Evolutionary conservation across 139 green algal species (phyloP).

Genomic region (Asterochloris erici): DNA sequence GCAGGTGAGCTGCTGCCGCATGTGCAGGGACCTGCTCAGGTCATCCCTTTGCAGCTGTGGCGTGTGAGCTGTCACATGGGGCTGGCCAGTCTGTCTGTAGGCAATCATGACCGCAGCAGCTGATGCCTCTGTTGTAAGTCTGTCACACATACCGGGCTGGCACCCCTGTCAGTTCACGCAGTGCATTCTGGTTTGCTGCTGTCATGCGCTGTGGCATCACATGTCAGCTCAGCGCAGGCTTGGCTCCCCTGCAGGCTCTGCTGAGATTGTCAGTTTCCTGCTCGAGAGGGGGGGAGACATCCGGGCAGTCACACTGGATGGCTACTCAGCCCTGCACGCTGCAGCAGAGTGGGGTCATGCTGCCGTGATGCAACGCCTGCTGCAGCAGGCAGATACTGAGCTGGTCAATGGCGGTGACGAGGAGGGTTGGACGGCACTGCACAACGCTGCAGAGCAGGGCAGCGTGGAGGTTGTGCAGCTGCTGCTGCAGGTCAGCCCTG

Average conservation of each 20-base stretch:
- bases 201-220: no score
- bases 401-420: constrained; percentile 19
- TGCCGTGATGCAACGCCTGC: constrained; percentile 35
- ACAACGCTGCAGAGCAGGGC: constrained; percentile 25
- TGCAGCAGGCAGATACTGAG: constrained; percentile 41
- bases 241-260: no score
- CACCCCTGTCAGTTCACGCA: no score
- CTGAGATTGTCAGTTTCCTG: constrained; percentile 4
- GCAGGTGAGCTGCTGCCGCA: constrained; percentile 1
- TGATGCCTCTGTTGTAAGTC: no score
- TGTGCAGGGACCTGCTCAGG: background rate
- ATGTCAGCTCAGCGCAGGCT: no score
- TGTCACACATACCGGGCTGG: no score
- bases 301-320: no score
- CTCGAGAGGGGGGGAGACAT: constrained; percentile 6
- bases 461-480: constrained; percentile 18
- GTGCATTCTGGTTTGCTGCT: no score
- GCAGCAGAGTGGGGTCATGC: constrained; percentile 34
- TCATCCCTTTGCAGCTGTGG: no score
- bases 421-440: constrained; percentile 41
- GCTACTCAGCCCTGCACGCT: constrained; percentile 42
- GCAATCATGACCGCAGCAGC: no score
- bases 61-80: no score
- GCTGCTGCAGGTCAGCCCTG: background rate
- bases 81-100: no score